Conservation (phyloP, 371 early-diverging fungal species). For the Haplosporangium sp. region DNA sequence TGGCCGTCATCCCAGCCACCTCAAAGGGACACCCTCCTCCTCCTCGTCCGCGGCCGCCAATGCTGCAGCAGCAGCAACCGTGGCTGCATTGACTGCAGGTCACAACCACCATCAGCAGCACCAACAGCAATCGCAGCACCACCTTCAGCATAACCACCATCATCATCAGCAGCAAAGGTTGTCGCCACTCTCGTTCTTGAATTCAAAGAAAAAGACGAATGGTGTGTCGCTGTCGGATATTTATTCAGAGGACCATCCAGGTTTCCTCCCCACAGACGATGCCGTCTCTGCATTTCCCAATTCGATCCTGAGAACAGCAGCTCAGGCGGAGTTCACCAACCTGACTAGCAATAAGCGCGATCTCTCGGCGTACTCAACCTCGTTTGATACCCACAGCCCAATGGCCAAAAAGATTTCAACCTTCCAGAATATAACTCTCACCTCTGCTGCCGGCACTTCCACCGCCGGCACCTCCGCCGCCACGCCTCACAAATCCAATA, state of each 20-base stretch:
- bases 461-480: background rate
- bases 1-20: conserved; percentile 17
- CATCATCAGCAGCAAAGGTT: conserved; percentile 31
- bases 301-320: conserved; percentile 39
- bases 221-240: conserved; percentile 48
- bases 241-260: conserved; percentile 37
- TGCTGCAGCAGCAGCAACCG: conserved; percentile 49
- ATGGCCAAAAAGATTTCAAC: conserved; percentile 46
- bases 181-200: conserved; percentile 46
- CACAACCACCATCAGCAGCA: conserved; percentile 19
- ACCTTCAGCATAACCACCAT: background rate
- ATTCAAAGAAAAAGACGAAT: conserved; percentile 33
- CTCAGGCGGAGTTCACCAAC: conserved; percentile 31
- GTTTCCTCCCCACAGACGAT: conserved; percentile 19
- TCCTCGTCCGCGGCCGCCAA: conserved; percentile 17
- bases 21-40: conserved; percentile 8
- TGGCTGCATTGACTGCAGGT: conserved; percentile 39
- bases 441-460: conserved; percentile 17
- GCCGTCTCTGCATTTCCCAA: conserved; percentile 42
- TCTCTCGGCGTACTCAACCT: conserved; percentile 47
- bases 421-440: conserved; percentile 30
- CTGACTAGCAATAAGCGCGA: conserved; percentile 52
- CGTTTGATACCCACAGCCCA: conserved; percentile 52
- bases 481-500: background rate
- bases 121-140: conserved; percentile 1